Evolutionary conservation across 164 flowering plant species (phyloP), one percentile per base, ranked within the genome.

Genomic region (Chloranthus sessilifolius): DNA sequence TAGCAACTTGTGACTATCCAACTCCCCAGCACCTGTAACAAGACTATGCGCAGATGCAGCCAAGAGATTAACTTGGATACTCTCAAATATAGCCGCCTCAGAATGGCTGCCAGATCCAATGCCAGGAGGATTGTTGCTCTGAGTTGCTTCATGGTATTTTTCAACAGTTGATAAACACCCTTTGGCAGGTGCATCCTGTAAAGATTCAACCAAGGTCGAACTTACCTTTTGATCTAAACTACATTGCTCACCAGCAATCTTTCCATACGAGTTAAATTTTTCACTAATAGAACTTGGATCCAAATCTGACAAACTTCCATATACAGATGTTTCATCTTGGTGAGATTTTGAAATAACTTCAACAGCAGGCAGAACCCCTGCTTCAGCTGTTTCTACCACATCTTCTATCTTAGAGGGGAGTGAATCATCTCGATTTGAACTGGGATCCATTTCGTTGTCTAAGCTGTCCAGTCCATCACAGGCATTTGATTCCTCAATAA

Each of bases 401-500:
- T 71, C 63, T 41, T 28, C 68, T 27, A 26, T 23, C 46, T 52
- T 56, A 38, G 70, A 53, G 45, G 62, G 52, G 55, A 46, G 26
- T 17, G 16, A 61, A 47, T 47, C 69, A 61, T 66, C 78, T 58
- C 52, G 58, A 36, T 62, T 57, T 39, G 52, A 43, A 53, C 41
- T 65, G 30, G 62, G 64, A 34, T 73, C 84, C 72, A 75, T 76
- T 64, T 70, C 67, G 39, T 68, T 68, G 10, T 65, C 61, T 37
- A 75, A 53, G 58, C 52, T 52, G 49, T 57, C 74, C 46, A 66
- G 42, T 47, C 62, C 76, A 66, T 75, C 74, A 62, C 59, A 52
- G 39, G 68, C 69, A 72, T 68, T 72, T 57, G 78, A 66, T 10
- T 74, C 85, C 58, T 74, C 74, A 43, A 59, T 47, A 19, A 53